Conservation (phyloP, 495 filamentous ascomycete genomes). For the Hypoxylon perforatum region DNA sequence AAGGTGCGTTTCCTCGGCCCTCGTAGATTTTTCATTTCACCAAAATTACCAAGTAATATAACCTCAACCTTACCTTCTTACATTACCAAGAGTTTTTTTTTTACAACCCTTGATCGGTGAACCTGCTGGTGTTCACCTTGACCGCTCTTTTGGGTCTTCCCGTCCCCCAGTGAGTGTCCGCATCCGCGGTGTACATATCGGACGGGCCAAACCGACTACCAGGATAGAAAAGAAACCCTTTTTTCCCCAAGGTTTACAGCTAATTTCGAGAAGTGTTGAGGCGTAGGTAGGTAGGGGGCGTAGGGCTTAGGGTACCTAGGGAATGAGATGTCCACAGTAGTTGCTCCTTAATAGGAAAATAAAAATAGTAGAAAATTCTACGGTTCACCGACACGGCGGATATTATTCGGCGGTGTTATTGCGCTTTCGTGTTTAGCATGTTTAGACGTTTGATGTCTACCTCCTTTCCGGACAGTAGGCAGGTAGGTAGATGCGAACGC, state of each 20-base stretch:
- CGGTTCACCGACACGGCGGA: too few species aligned
- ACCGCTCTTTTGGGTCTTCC: constrained; percentile 33
- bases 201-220: not conserved
- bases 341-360: constrained; percentile 1
- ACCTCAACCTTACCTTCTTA: not conserved
- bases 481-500: not conserved
- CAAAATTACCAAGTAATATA: constrained; percentile 5
- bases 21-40: not conserved
- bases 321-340: constrained; percentile 17
- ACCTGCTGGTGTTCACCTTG: constrained; percentile 13
- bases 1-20: not conserved
- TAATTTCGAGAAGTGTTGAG: not conserved
- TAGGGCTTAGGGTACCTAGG: constrained; percentile 9
- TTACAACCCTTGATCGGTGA: not conserved
- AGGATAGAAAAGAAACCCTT: too few species aligned
- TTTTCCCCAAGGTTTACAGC: too few species aligned
- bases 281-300: too few species aligned
- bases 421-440: constrained; percentile 5
- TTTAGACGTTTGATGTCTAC: not conserved
- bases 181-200: not conserved
- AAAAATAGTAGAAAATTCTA: not conserved
- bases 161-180: constrained; percentile 4
- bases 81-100: constrained; percentile 1
- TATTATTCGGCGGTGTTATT: not conserved
- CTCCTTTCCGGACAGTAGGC: not conserved